Conservation (phyloP, 352 stramenopile genomes). For the Peronosclerospora sorghi region DNA sequence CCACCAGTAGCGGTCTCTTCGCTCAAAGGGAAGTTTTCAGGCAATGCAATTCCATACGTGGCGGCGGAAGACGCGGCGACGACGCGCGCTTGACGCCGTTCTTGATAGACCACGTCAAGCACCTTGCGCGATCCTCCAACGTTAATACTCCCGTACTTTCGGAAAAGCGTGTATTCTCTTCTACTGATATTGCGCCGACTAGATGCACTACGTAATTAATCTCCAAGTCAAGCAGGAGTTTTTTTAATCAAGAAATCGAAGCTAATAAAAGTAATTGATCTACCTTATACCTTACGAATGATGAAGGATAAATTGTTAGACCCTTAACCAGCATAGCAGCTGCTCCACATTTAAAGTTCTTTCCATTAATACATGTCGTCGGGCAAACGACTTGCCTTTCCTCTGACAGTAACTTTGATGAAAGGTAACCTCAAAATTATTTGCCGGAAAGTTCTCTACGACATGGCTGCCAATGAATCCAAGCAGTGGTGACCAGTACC, state of each 20-base stretch:
- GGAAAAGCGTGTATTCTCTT: slow-evolving; percentile 73
- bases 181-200: slow-evolving; percentile 72
- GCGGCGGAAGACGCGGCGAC: slow-evolving; percentile 69
- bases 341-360: slow-evolving; percentile 71
- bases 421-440: slow-evolving; percentile 56
- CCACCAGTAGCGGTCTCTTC: slow-evolving; percentile 66
- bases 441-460: slow-evolving; percentile 63
- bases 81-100: slow-evolving; percentile 67
- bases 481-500: slow-evolving; percentile 64
- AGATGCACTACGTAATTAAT: slow-evolving; percentile 80
- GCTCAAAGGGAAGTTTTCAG: slow-evolving; percentile 56
- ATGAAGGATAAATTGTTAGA: slow-evolving; percentile 79
- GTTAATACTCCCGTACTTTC: slow-evolving; percentile 85
- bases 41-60: slow-evolving; percentile 55
- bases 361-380: slow-evolving; percentile 85
- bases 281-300: slow-evolving; percentile 53
- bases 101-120: slow-evolving; percentile 62
- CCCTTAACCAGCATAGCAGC: slow-evolving; percentile 74
- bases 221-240: slow-evolving; percentile 24
- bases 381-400: slow-evolving; percentile 63
- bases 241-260: neutral
- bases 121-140: slow-evolving; percentile 74
- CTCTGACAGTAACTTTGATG: neutral
- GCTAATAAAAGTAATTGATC: neutral
- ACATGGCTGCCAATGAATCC: slow-evolving; percentile 82